Evolutionary conservation across 345 rosid genomes (phyloP), one percentile per base, ranked within the genome.

Genomic region (Salix koriyanagi): DNA sequence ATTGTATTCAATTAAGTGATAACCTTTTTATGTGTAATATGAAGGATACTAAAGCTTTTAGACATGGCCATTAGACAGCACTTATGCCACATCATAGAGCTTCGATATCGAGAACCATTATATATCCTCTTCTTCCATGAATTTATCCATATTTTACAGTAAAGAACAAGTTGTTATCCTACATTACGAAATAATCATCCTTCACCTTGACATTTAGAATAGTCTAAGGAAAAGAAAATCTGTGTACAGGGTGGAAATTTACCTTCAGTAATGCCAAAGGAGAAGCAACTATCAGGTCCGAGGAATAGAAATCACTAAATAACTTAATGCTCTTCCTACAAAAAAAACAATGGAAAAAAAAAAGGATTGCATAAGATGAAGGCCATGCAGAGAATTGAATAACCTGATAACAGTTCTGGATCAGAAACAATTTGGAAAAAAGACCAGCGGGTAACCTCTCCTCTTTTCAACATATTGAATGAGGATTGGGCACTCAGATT

Each of bases 231-330:
- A 44, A 23, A 37, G 56, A 14, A 61, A 37, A 4, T 39, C 41
- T n/a, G 30, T 10, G 23, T 25, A 79, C 71, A 70, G 67, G 70
- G 50, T 73, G 65, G 61, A 71, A 83, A 68, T 89, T 83, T 89
- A 94, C 97, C 42, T 83, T 73, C 65, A 85, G 88, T 77, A 94
- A 80, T 76, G 81, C 85, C 77, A 93, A 78, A 80, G 97, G 96
- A 81, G 99, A 95, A 78, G 97, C 97, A 81, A 95, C 86, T 80
- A 95, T 93, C 70, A 95, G 81, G 77, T 95, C 99, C 4, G 99
- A 91, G 74, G 97, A 85, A 81, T 95, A 90, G 77, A 93, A 93
- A 79, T 95, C 96, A 76, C 87, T 91, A 80, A 81, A 95, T 74
- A 95, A 83, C 85, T 84, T 91, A 68, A 93, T 87, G 87, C 94